Evolutionary conservation across 257 asterid genomes (phyloP).

Genomic region (Solanum sparsipilum): DNA sequence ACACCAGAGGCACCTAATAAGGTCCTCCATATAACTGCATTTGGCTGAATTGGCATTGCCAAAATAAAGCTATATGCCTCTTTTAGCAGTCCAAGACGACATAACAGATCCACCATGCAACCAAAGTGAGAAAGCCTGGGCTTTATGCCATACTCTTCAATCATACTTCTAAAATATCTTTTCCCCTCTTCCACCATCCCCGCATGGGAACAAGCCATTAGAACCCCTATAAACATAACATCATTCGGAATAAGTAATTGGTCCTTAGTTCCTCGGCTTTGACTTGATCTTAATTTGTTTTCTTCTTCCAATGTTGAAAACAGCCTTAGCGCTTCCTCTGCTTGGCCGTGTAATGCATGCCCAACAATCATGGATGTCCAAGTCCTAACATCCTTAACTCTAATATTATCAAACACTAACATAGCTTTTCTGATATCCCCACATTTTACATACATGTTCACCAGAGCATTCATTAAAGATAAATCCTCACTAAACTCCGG

Average conservation of each 20-base stretch:
- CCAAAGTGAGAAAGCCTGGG: constrained; percentile 18
- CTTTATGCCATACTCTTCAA: constrained; percentile 4
- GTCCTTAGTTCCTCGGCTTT: not conserved
- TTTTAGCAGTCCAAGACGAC: constrained; percentile 14
- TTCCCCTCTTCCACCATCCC: constrained; percentile 20
- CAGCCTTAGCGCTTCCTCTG: constrained; percentile 9
- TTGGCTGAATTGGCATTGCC: constrained; percentile 15
- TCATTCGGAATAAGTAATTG: constrained; percentile 2
- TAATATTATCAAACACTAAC: constrained; percentile 1
- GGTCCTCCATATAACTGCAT: constrained; percentile 21
- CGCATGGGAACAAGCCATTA: constrained; percentile 17
- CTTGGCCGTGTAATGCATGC: constrained; percentile 21
- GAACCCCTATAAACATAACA: constrained; percentile 12
- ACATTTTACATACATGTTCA: constrained; percentile 21
- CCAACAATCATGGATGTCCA: constrained; percentile 30
- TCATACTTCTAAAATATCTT: constrained; percentile 8
- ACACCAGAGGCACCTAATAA: constrained; percentile 8
- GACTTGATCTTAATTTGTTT: not conserved
- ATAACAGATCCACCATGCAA: constrained; percentile 21
- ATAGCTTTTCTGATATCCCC: constrained; percentile 17
- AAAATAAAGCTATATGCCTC: constrained; percentile 17
- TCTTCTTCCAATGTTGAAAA: constrained; percentile 14
- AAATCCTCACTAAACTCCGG: not conserved
- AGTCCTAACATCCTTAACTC: constrained; percentile 14
- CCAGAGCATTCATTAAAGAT: constrained; percentile 6